Evolutionary conservation across 305 asterid genomes (phyloP).

Genomic region (Vinca major): DNA sequence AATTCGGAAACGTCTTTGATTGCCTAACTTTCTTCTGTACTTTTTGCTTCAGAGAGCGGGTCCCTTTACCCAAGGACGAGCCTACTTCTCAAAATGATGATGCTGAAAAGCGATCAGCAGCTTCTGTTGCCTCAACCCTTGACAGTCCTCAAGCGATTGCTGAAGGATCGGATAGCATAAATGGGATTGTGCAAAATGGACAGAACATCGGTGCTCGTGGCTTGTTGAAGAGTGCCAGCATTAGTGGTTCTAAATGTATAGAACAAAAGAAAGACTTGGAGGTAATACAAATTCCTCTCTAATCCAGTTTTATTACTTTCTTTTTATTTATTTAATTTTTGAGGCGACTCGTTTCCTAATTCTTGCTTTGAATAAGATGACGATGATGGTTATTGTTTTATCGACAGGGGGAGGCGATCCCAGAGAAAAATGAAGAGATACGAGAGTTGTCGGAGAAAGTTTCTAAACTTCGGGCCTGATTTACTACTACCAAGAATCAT

Average conservation of each 20-base stretch:
- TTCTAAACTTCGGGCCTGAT: conserved; percentile 53
- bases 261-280: conserved; percentile 43
- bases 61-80: conserved; percentile 69
- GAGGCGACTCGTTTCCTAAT: background rate
- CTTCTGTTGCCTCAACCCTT: conserved; percentile 55
- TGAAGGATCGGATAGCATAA: conserved; percentile 30
- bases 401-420: conserved; percentile 51
- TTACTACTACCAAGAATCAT: background rate
- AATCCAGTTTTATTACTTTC: background rate
- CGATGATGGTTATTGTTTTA: conserved; percentile 1
- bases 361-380: background rate
- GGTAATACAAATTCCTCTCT: conserved; percentile 30
- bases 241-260: conserved; percentile 83
- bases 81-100: conserved; percentile 30
- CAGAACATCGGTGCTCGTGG: conserved; percentile 55
- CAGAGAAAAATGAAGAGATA: conserved; percentile 52
- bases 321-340: background rate
- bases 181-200: conserved; percentile 31
- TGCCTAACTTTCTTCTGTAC: background rate
- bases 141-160: conserved; percentile 49
- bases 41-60: conserved; percentile 59
- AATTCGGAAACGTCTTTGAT: background rate
- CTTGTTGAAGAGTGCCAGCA: conserved; percentile 94
- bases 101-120: conserved; percentile 49
- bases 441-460: conserved; percentile 58